A percentile compares a stretch with the other conserved stretches of the same genome.
phyloP scores from a whole-genome alignment of 768 basidiomycete species.

The Pisolithus orientalis region DNA sequence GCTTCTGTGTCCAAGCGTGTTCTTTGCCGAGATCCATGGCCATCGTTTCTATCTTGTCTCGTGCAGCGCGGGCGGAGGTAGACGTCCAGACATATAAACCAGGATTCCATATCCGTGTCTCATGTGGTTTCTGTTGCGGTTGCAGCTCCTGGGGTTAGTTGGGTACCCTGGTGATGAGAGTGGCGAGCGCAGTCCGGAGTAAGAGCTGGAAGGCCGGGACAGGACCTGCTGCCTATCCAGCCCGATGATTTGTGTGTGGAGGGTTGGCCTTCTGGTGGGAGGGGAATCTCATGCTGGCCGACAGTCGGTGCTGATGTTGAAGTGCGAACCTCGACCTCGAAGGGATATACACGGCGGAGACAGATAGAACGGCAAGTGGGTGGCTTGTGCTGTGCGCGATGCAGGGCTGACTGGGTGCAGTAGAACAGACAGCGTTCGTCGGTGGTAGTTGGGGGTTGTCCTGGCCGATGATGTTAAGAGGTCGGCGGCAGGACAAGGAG shows the following conservation, averaged over 20 bases:
- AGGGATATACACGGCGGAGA: constrained; percentile 59
- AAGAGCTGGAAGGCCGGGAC: background rate
- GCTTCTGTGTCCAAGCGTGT: background rate
- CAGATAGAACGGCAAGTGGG: constrained; percentile 57
- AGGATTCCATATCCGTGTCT: constrained; percentile 60
- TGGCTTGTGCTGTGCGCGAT: constrained; percentile 43
- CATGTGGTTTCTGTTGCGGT: constrained; percentile 17
- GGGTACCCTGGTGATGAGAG: background rate
- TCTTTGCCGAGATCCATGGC: constrained; percentile 40
- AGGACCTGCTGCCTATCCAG: constrained; percentile 5
- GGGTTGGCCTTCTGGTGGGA: constrained; percentile 63
- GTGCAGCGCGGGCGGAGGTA: constrained; percentile 42
- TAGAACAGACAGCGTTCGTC: constrained; percentile 65
- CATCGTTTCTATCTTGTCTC: constrained; percentile 58
- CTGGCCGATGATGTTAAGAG: constrained; percentile 23
- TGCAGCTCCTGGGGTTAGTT: background rate
- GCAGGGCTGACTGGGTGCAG: constrained; percentile 51
- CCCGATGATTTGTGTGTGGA: constrained; percentile 14
- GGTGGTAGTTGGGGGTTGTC: constrained; percentile 49
- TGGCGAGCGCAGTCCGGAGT: background rate
- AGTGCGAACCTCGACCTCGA: constrained; percentile 49
- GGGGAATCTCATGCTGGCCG: constrained; percentile 44
- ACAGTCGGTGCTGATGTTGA: background rate
- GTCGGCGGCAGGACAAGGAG: background rate
- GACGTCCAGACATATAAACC: constrained; percentile 74